Evolutionary conservation across 192 early-diverging fungal species (phyloP), one percentile per base, ranked within the genome.

Genomic region (Gonapodya prolifera): DNA sequence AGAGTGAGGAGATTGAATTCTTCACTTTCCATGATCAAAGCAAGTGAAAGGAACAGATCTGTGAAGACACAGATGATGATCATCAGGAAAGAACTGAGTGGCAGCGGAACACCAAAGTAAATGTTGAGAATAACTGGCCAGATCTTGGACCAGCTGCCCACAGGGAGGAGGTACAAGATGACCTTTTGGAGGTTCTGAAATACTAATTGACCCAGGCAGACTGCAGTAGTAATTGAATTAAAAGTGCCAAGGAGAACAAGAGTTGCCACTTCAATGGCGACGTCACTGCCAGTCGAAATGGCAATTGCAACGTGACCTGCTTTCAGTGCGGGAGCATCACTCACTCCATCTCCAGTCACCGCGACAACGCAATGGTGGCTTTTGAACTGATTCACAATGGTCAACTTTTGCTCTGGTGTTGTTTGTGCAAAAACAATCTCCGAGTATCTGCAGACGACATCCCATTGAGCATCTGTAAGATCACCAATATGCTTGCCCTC

Each of bases 351-450:
- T 2, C 71, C 71, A 23, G 45, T 61, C 23, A 61, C 94, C 2
- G 96, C 93, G 1, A 88, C 79, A 23, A 70, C 69, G 77, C 85
- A 83, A 61, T 87, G 89, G 78, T 92, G 90, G 2, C 82, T 83
- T 75, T 92, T 89, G 61, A 79, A n/a, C 33, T 83, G 70, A 30
- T 81, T 45, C 0, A 80, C 85, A 77, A 96, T 93, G 81, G 86
- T 81, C 30, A 94, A 86, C 80, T 96, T 96, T 79, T 94, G 94
- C 77, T 94, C 92, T 2, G 94, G 93, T 23, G 92, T 91, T 29
- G 93, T 94, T 23, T 93, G 88, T 16, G 92, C 92, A 90, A 96
- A 96, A 34, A 96, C 91, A 61, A 94, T 89, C 80, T 93, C 91
- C 75, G 87, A 84, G 83, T 93, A 94, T 32, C 79, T 29, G 45